Evolutionary conservation across 1,284 basidiomycete genomes (phyloP), one percentile per base, ranked within the genome.

Genomic region (Malassezia arunalokei): DNA sequence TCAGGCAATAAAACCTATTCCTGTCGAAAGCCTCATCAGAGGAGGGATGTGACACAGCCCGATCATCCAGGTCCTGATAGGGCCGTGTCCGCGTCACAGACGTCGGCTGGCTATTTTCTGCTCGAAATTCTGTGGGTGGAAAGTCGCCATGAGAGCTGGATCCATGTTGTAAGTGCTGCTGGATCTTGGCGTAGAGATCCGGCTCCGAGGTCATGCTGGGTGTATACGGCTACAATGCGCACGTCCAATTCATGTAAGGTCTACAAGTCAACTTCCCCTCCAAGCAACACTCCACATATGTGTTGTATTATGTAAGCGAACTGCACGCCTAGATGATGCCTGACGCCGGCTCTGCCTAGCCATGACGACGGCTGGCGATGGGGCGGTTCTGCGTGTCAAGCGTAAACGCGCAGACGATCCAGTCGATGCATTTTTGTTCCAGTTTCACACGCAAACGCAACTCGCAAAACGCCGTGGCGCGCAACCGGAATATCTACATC

Each of bases 381-480:
- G 20, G 20, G 20, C 20, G 20, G 63, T 70, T 28, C 51, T 70
- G n/a, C 49, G 67, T 28, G 68, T 70, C 44, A 70, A 70, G 44
- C 53, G 67, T 9, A 70, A 70, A 37, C 51, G 67, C 20, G 56
- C 59, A 28, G 59, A 64, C 29, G 64, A 65, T 32, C 66, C 66
- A 9, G 60, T 68, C 6, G 64, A 66, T 50, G 65, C 66, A 0
- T 61, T 70, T 50, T 54, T 62, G 37, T 63, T 68, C 43, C 51
- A 63, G 24, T 56, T 43, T 3, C 9, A 42, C 15, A 17, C 27
- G 12, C 35, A 31, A 29, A 7, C 35, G 8, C 20, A 35, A 2
- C 33, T 24, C 30, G 29, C 39, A 11, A 52, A 51, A 24, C 24
- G 40, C 0, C 40, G 48, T 35, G 39, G 27, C 17, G 28, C 38